phyloP scores from a whole-genome alignment of 179 eudicot species.

The Amaranthus tricolor region DNA sequence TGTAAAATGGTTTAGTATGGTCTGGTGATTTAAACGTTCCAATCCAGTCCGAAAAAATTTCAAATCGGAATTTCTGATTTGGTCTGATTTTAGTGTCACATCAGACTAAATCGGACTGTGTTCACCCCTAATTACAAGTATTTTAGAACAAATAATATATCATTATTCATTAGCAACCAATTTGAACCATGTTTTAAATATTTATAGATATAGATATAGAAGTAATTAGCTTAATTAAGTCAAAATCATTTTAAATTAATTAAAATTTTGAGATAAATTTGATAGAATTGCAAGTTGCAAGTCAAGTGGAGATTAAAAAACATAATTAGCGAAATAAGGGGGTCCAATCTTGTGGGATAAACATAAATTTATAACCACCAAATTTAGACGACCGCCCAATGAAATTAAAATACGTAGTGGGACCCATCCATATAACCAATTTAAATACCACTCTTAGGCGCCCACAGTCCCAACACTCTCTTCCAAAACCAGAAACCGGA shows the following conservation, averaged over 20 bases:
- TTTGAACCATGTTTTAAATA: no score
- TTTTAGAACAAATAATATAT: no score
- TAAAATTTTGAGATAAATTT: not conserved
- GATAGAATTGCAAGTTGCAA: not conserved
- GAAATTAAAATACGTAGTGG: not conserved
- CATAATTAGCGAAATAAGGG: not conserved
- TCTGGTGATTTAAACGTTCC: no score
- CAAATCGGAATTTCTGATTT: no score
- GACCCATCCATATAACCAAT: not conserved
- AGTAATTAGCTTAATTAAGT: not conserved
- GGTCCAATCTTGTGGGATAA: conserved; percentile 29
- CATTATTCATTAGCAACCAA: no score
- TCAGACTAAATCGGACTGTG: no score
- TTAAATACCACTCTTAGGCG: conserved; percentile 26
- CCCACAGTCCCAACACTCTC: conserved; percentile 39
- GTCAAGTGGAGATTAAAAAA: conserved; percentile 13
- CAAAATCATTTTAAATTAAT: not conserved
- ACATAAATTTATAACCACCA: conserved; percentile 19
- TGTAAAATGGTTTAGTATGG: no score
- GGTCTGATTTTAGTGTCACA: no score
- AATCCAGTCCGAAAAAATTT: no score
- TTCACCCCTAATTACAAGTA: no score
- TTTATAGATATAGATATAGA: not conserved
- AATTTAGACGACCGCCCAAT: conserved; percentile 18
- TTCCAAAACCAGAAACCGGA: conserved; percentile 30